phyloP scores from a whole-genome alignment of 2,329 filamentous ascomycete species.

The Trichoderma guizhouense region DNA sequence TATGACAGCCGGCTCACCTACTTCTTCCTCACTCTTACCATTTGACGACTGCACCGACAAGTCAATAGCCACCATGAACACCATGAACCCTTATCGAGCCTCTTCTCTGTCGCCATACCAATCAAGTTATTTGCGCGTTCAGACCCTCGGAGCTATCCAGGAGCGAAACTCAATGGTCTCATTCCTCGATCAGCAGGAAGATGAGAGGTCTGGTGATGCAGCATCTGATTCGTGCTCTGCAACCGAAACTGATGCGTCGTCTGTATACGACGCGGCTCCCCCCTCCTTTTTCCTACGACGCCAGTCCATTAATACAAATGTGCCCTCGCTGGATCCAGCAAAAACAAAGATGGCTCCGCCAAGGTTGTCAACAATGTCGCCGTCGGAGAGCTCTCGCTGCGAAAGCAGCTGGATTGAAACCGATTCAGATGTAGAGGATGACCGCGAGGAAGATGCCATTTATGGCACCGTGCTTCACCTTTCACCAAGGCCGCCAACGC shows the following conservation, averaged over 20 bases:
- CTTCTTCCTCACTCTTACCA: slow-evolving; percentile 20
- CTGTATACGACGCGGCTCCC: slow-evolving; percentile 28
- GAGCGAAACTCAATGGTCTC: slow-evolving; percentile 37
- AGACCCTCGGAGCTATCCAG: slow-evolving; percentile 35
- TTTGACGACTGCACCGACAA: background rate
- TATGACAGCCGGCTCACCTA: slow-evolving; percentile 51
- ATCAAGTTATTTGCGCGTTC: slow-evolving; percentile 30
- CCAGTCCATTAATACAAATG: slow-evolving; percentile 35
- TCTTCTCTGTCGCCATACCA: slow-evolving; percentile 28
- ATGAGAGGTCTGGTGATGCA: slow-evolving; percentile 23
- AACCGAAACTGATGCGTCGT: slow-evolving; percentile 31
- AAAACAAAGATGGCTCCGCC: slow-evolving; percentile 28
- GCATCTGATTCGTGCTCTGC: slow-evolving; percentile 35
- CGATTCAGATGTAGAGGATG: slow-evolving; percentile 34
- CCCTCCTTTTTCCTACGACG: slow-evolving; percentile 34
- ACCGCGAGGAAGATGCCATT: slow-evolving; percentile 13
- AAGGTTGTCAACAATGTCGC: slow-evolving; percentile 22
- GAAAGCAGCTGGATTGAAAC: slow-evolving; percentile 38
- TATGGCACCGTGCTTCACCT: slow-evolving; percentile 19
- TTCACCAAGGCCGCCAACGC: slow-evolving; percentile 33
- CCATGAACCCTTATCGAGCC: slow-evolving; percentile 5
- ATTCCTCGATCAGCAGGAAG: slow-evolving; percentile 29
- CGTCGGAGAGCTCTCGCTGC: slow-evolving; percentile 20
- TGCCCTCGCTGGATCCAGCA: slow-evolving; percentile 36
- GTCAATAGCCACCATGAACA: background rate